Evolutionary conservation across 257 asterid genomes (phyloP).

Genomic region (Hygrophila difformis): DNA sequence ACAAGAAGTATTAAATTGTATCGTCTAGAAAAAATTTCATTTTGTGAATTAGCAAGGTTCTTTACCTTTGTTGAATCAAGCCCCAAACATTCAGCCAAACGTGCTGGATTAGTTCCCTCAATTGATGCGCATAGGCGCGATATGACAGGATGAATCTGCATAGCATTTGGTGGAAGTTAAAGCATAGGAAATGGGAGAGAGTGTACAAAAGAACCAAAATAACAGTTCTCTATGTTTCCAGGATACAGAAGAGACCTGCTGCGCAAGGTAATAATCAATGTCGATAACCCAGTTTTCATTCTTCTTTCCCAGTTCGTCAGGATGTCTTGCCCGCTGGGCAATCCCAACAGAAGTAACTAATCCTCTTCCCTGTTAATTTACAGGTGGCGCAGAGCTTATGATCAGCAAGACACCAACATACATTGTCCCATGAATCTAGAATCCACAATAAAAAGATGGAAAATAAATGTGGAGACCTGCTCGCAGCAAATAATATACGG

Average conservation of each 20-base stretch:
- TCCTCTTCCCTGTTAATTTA: conserved; percentile 51
- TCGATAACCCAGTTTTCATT: conserved; percentile 77
- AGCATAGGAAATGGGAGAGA: conserved; percentile 10
- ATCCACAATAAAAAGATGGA: conserved; percentile 11
- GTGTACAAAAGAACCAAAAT: conserved; percentile 13
- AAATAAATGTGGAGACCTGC: conserved; percentile 39
- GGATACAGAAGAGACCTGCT: conserved; percentile 49
- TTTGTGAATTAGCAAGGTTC: conserved; percentile 9
- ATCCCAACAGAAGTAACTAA: conserved; percentile 61
- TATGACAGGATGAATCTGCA: conserved; percentile 98
- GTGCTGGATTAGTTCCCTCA: conserved; percentile 96
- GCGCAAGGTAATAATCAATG: conserved; percentile 92
- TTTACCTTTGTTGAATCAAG: conserved; percentile 89
- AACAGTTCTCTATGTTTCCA: conserved; percentile 4
- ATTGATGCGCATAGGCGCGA: conserved; percentile 92
- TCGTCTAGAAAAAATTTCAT: no score
- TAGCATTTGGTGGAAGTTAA: conserved; percentile 16
- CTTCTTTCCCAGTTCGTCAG: no score
- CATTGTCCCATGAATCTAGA: conserved; percentile 3
- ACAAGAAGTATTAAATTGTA: no score
- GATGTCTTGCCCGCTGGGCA: no score
- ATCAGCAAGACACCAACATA: conserved; percentile 5
- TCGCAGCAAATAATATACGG: conserved; percentile 92
- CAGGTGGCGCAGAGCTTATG: neutral
- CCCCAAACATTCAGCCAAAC: conserved; percentile 96